Evolutionary conservation across 257 asterid genomes (phyloP), one percentile per base, ranked within the genome.

Genomic region (Eucommia ulmoides): DNA sequence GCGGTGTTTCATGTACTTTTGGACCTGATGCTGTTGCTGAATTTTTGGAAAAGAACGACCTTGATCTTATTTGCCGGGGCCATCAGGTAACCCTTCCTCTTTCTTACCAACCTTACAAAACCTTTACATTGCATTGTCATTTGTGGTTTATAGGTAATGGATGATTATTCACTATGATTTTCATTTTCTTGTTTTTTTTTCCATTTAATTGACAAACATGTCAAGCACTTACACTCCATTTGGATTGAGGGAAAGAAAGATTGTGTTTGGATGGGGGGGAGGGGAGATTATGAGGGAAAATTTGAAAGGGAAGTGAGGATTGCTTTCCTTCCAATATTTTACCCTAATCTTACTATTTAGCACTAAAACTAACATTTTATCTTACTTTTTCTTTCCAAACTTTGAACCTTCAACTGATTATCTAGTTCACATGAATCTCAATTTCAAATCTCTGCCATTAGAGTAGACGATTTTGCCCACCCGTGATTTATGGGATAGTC

Each of bases 31-130:
- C 45, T 23, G 94, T 84, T 55, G 81, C 79, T 1, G 84, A 80
- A 29, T 80, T 83, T 52, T 57, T 83, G 65, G 73, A 70, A 19
- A 75, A 71, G 50, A 78, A 78, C 64, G 78, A 72, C 46, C 64
- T 84, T 65, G 93, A 84, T 62, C 82, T 84, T 57, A 75, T 84
- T 57, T 84, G 94, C 61, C 77, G 94, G 64, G 94, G 93, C 52
- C 93, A 84, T 64, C 94, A 84, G 85, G 94, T 83, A 75, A 3
- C 26, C 23, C 15, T 48, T n/a, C 18, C 46, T 57, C 51, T 63
- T 57, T 20, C 10, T 41, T 1, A n/a, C 18, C 25, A 24, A 20
- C 33, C 20, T 35, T 56, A 19, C 35, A 2, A 53, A 14, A 2
- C 38, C 45, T 33, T 22, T n/a, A n/a, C 21, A 35, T 20, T 19